Conservation (phyloP, 345 rosid genomes). For the Psidium guajava region DNA sequence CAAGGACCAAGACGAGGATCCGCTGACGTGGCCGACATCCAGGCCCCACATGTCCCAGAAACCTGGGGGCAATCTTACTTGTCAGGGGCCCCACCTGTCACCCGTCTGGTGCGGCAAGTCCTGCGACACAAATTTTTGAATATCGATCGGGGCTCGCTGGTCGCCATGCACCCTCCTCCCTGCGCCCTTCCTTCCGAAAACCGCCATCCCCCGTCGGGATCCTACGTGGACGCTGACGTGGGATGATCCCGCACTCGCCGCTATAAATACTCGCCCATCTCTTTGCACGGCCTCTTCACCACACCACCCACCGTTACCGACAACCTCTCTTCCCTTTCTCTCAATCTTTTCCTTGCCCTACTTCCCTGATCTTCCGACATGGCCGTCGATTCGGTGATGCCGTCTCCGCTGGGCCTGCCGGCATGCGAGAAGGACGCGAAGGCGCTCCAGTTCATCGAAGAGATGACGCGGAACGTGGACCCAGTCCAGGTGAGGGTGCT, state of each 20-base stretch:
- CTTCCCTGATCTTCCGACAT: conserved; percentile 1
- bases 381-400: conserved; percentile 46
- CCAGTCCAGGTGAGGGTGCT: not conserved
- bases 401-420: conserved; percentile 53
- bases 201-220: not conserved
- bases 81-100: not conserved
- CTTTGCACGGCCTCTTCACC: not conserved
- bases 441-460: not conserved
- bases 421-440: conserved; percentile 13
- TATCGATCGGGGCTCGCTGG: not conserved
- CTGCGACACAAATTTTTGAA: not conserved
- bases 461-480: not conserved
- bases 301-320: not conserved
- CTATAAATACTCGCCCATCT: conserved; percentile 29
- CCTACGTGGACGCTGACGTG: not conserved
- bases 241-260: not conserved
- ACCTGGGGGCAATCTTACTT: not conserved
- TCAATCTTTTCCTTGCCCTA: too few relatives aligned
- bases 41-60: not conserved
- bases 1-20: not conserved
- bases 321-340: not conserved
- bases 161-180: not conserved
- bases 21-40: not conserved
- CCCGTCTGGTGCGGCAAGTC: not conserved
- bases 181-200: not conserved